phyloP scores from a whole-genome alignment of 2,329 filamentous ascomycete species.

The Penicillium palitans region DNA sequence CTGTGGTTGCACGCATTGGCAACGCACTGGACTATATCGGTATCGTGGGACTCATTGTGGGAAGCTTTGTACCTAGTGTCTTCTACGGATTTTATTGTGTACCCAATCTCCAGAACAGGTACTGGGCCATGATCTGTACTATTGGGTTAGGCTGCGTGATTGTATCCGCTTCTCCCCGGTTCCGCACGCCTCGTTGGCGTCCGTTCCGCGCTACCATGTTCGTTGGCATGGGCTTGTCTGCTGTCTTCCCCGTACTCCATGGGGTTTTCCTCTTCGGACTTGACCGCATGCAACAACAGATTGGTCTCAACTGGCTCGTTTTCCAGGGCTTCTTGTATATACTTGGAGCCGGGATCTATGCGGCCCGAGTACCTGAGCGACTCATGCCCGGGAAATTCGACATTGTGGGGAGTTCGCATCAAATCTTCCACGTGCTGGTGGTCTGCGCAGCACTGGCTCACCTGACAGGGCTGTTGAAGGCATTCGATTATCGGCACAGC shows the following conservation, averaged over 20 bases:
- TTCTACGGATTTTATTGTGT: slow-evolving; percentile 83
- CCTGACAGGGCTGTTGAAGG: slow-evolving; percentile 75
- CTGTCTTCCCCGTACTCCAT: slow-evolving; percentile 79
- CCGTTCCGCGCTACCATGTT: slow-evolving; percentile 89
- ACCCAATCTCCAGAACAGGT: slow-evolving; percentile 64
- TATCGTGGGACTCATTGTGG: slow-evolving; percentile 88
- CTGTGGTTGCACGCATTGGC: slow-evolving; percentile 73
- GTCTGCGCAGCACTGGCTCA: slow-evolving; percentile 79
- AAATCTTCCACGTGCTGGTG: slow-evolving; percentile 92
- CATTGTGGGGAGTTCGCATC: slow-evolving; percentile 89
- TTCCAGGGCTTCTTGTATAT: slow-evolving; percentile 83
- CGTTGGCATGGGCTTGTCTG: slow-evolving; percentile 79
- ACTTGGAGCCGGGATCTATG: slow-evolving; percentile 80
- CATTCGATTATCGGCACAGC: slow-evolving; percentile 82
- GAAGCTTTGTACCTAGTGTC: slow-evolving; percentile 83
- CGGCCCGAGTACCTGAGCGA: slow-evolving; percentile 79
- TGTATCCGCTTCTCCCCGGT: slow-evolving; percentile 77
- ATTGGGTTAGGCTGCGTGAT: slow-evolving; percentile 74
- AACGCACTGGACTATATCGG: slow-evolving; percentile 95
- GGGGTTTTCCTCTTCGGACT: slow-evolving; percentile 69
- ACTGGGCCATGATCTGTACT: slow-evolving; percentile 75
- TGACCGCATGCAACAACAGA: slow-evolving; percentile 64
- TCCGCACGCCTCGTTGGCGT: slow-evolving; percentile 79
- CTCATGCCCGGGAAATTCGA: slow-evolving; percentile 77
- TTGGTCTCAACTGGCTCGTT: slow-evolving; percentile 78